Evolutionary conservation across 768 basidiomycete genomes (phyloP), one percentile per base, ranked within the genome.

Genomic region (Boletus rufocinnamomeus): DNA sequence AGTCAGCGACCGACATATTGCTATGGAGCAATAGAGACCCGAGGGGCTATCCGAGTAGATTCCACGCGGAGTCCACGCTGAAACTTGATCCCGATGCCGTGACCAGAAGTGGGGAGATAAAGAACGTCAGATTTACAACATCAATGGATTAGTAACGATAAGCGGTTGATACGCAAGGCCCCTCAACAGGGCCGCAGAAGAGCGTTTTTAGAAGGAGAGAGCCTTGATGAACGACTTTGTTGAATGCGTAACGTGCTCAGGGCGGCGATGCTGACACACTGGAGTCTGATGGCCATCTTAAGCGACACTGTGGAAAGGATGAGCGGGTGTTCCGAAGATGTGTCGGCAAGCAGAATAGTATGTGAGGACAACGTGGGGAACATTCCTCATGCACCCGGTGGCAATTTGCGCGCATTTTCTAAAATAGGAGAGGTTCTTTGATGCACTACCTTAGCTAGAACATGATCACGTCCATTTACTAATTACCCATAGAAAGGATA

Each of bases 71-170:
- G 37, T 43, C 6, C 30, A 40, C 21, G 37, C 10, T 38, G 32
- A 30, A 54, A 48, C 50, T 43, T 61, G 40, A 49, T 35, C 47
- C 43, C 44, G 50, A 50, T 11, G 41, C 25, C 34, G 40, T 34
- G 38, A 21, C 28, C 34, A 37, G 43, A 59, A 52, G 30, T 11
- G 43, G 43, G 32, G 2, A 35, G 16, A 16, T 46, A 17, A 38
- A 43, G 35, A 40, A 61, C 4, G 27, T 62, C 48, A 13, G 46
- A 58, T 41, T 62, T 49, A 58, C 61, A 63, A 50, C 51, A 63
- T 34, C 41, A 21, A 28, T 25, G 16, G 43, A 40, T 43, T 37
- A 34, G 6, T 27, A 16, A 16, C 10, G 41, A 40, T 27, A 47
- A 47, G 38, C 57, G 55, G 28, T 34, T 28, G 40, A 43, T 56